phyloP scores from a whole-genome alignment of 805 yeast genomes.

The Saitoella complicata region DNA sequence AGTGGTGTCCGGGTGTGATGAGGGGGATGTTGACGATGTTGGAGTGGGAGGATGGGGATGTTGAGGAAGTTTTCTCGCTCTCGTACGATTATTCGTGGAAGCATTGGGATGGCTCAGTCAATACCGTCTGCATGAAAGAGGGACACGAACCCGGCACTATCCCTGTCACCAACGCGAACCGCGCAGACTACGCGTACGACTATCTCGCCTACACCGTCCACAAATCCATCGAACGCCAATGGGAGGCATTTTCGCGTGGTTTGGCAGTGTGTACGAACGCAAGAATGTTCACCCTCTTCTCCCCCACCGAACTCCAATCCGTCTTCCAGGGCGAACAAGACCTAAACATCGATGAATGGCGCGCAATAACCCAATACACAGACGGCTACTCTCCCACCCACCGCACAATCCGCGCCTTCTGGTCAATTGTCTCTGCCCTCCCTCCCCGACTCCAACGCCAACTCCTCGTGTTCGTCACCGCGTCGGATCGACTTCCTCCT shows the following conservation, averaged over 20 bases:
- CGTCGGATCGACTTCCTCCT: conserved; percentile 33
- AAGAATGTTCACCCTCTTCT: conserved; percentile 7
- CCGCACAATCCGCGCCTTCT: conserved; percentile 25
- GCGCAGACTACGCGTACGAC: conserved; percentile 7
- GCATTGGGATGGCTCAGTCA: conserved; percentile 2
- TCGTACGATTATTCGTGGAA: conserved; percentile 12
- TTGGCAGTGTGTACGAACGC: conserved; percentile 11
- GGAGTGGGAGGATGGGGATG: conserved; percentile 2
- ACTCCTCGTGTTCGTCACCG: conserved; percentile 34
- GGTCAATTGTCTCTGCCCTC: conserved; percentile 32
- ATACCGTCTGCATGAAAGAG: conserved; percentile 2
- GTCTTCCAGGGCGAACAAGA: conserved; percentile 29
- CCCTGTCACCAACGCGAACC: conserved; percentile 10
- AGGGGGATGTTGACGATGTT: conserved; percentile 7
- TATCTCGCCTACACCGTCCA: conserved; percentile 6
- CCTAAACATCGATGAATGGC: conserved; percentile 28
- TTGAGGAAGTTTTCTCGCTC: conserved; percentile 8
- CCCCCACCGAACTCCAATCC: conserved; percentile 9
- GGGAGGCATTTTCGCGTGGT: conserved; percentile 15
- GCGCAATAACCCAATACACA: conserved; percentile 25
- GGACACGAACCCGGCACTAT: not conserved
- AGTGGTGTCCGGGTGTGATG: conserved; percentile 13
- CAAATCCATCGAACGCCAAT: conserved; percentile 5
- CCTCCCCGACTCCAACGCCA: conserved; percentile 23
- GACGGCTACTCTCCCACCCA: conserved; percentile 28